A percentile compares a stretch with the other conserved stretches of the same genome.
Conservation (phyloP, 768 basidiomycete species). For the Lactifluus subvellereus region DNA sequence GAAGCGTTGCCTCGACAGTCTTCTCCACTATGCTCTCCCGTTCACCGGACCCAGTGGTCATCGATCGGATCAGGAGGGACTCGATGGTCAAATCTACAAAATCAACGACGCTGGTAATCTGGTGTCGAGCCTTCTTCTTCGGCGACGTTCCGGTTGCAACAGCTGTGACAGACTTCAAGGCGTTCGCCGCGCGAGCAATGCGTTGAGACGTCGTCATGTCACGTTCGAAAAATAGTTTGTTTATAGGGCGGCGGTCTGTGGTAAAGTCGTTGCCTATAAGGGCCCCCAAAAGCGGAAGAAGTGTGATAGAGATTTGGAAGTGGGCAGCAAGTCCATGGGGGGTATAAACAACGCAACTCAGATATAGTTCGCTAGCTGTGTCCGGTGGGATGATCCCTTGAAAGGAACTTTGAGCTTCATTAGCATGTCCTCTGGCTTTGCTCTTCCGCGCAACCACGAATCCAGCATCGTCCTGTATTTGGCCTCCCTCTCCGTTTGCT, state of each 20-base stretch:
- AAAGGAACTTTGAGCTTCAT: constrained; percentile 11
- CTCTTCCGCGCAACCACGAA: constrained; percentile 54
- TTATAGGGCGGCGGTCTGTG: constrained; percentile 37
- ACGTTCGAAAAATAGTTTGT: constrained; percentile 63
- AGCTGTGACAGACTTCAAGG: constrained; percentile 49
- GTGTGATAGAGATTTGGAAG: constrained; percentile 58
- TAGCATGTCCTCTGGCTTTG: constrained; percentile 45
- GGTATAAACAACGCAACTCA: constrained; percentile 55
- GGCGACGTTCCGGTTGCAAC: constrained; percentile 33
- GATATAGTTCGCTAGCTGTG: constrained; percentile 35
- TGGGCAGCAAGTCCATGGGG: constrained; percentile 58
- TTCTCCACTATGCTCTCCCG: constrained; percentile 58
- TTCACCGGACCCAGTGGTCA: constrained; percentile 55
- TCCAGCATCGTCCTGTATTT: constrained; percentile 42
- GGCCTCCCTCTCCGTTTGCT: constrained; percentile 25
- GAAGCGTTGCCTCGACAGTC: constrained; percentile 67
- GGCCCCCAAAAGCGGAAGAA: constrained; percentile 74
- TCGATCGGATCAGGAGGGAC: constrained; percentile 46
- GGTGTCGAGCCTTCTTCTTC: constrained; percentile 47
- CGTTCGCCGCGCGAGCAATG: constrained; percentile 57
- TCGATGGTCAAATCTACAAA: constrained; percentile 66
- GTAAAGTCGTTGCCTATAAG: constrained; percentile 80
- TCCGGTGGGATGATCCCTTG: constrained; percentile 50
- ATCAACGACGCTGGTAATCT: constrained; percentile 67
- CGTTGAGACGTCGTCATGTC: constrained; percentile 53